Percentiles rank a stretch among this genome's conserved stretches.
These are phyloP conservation scores for Zoysia pacifica DNA, from an alignment of 176 grass and related monocot species.

Conservation along the genomic window DNA sequence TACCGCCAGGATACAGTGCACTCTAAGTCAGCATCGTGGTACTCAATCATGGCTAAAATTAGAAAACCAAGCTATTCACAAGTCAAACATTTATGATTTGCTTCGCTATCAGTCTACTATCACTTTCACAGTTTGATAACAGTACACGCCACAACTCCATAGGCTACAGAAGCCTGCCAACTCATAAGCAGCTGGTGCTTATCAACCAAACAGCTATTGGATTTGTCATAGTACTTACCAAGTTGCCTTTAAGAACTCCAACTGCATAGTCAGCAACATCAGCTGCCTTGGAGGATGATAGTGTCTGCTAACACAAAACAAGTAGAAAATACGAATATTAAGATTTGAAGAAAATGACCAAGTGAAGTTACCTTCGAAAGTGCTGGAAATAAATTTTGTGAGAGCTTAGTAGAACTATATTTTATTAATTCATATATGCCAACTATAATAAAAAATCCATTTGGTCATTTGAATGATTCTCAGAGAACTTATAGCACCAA, in stretches of 20 bases:
- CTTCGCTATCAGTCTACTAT: neutral
- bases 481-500: neutral
- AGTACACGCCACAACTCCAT: neutral
- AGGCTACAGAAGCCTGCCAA: neutral
- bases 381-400: constrained; percentile 19
- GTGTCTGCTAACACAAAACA: constrained; percentile 54
- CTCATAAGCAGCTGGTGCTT: neutral
- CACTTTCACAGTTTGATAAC: neutral
- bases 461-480: neutral
- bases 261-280: constrained; percentile 70
- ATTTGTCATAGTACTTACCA: constrained; percentile 47
- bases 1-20: no score
- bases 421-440: no score
- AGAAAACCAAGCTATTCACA: neutral
- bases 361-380: constrained; percentile 20
- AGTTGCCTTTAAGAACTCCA: constrained; percentile 70
- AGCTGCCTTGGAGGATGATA: constrained; percentile 66
- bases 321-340: constrained; percentile 25
- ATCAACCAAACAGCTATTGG: neutral
- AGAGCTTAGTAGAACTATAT: neutral
- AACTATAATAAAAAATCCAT: neutral
- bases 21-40: no score
- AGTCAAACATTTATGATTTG: neutral
- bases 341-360: neutral
- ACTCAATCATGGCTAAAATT: constrained; percentile 16